Conservation (phyloP, 2,329 filamentous ascomycete species). For the Pseudogymnoascus pannorum region DNA sequence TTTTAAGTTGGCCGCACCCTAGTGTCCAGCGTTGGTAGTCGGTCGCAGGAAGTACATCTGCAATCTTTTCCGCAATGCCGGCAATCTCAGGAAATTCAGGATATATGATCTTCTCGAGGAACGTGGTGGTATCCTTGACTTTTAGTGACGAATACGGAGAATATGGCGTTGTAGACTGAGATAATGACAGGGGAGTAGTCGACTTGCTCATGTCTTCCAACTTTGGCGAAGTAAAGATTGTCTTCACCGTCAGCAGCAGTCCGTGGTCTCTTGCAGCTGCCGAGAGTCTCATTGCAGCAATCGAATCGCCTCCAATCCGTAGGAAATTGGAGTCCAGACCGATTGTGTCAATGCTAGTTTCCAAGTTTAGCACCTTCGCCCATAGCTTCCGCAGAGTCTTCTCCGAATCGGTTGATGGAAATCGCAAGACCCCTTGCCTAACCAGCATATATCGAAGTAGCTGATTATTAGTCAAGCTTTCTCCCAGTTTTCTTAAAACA, state of each 20-base stretch:
- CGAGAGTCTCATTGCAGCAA: constrained; percentile 37
- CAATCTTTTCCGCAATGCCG: constrained; percentile 5
- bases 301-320: constrained; percentile 38
- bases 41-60: constrained; percentile 14
- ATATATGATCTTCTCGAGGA: not conserved
- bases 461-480: not conserved
- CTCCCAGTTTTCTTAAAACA: not conserved
- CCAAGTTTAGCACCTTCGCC: constrained; percentile 34
- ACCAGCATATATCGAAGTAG: not conserved
- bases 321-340: constrained; percentile 31
- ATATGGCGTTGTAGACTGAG: not conserved
- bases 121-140: not conserved
- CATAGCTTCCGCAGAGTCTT: constrained; percentile 31
- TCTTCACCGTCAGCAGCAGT: constrained; percentile 10
- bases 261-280: constrained; percentile 23
- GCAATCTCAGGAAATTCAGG: not conserved
- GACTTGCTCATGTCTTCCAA: constrained; percentile 13
- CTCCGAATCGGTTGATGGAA: constrained; percentile 15
- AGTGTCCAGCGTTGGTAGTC: constrained; percentile 16
- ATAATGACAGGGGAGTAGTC: not conserved
- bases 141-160: not conserved
- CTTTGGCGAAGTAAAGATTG: constrained; percentile 13
- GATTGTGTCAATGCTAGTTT: constrained; percentile 21
- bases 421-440: not conserved
- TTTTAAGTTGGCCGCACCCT: constrained; percentile 4